Conservation (phyloP, 805 yeast genomes). For the Ogataea trehalophila region DNA sequence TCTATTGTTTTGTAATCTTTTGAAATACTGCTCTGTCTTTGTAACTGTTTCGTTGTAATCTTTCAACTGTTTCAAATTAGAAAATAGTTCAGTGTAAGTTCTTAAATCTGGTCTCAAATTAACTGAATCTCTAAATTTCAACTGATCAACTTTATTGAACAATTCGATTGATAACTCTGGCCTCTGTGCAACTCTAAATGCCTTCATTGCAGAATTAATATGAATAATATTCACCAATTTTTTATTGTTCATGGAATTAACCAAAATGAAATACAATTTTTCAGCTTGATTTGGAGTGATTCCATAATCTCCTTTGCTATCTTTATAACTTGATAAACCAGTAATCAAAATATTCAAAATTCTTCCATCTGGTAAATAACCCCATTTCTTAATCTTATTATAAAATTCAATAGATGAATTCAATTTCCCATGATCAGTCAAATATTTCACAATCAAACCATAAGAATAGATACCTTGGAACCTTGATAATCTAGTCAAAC, state of each 20-base stretch:
- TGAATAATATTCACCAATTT: slow-evolving; percentile 34
- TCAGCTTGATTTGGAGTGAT: slow-evolving; percentile 33
- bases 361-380: slow-evolving; percentile 46
- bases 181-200: slow-evolving; percentile 37
- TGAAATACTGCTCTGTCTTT: slow-evolving; percentile 19
- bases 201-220: slow-evolving; percentile 42
- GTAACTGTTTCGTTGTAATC: slow-evolving; percentile 15
- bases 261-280: slow-evolving; percentile 30
- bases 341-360: slow-evolving; percentile 42
- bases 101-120: slow-evolving; percentile 28
- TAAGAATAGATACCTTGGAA: slow-evolving; percentile 52
- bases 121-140: slow-evolving; percentile 12
- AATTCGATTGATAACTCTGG: slow-evolving; percentile 35
- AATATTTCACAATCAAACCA: slow-evolving; percentile 55
- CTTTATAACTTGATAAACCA: slow-evolving; percentile 36
- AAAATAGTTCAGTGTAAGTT: slow-evolving; percentile 31
- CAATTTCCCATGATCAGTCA: slow-evolving; percentile 37
- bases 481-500: slow-evolving; percentile 22
- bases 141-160: slow-evolving; percentile 26
- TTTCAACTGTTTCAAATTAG: slow-evolving; percentile 12
- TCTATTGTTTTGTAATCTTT: slow-evolving; percentile 15
- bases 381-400: slow-evolving; percentile 59
- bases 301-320: slow-evolving; percentile 5
- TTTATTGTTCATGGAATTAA: slow-evolving; percentile 24
- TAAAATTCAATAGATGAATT: slow-evolving; percentile 47